Base-by-base conservation (phyloP, 192 early-diverging fungal species). In the Rhizophlyctis rosea region DNA sequence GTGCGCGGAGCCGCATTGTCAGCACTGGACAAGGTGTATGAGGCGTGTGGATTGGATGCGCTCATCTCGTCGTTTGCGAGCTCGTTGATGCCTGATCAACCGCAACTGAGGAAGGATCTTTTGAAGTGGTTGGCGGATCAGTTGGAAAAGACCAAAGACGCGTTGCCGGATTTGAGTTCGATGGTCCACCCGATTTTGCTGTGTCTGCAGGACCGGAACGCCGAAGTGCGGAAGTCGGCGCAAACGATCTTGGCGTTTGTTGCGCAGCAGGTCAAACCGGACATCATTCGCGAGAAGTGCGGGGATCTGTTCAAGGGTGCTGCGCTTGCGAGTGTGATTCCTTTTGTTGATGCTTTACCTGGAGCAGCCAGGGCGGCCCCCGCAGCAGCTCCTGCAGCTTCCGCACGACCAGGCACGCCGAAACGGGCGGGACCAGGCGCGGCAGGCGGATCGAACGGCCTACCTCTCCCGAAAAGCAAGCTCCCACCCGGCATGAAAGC, bases 181-280 rank as follows among this genome's bases (percentile, higher is more conserved):
- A 71, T 95, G 5, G 74, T 94, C 3, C 75, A 81, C 50, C 83
- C 90, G 9, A 73, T 90, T 25, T 73, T 99, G 16, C 73, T 85
- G 3, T 94, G 91, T 62, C 59, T 96, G 50, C 91, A 94, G 67
- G 97, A 99, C 67, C 86, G 88, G 31, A 92, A 87, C 55, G 76
- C 78, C 1, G 94, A 95, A 16, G 94, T 97, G 16, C 88, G 97
- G 44, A 96, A 95, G 64, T 78, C 81, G 11, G 92, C 93, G 0
- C 87, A 90, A 49, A 67, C 76, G 1, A 80, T 88, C 35, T 72
- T 99, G 36, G 76, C 75, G 13, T 77, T 82, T 24, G 63, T 94
- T 7, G 85, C 93, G 25, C 64, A 64, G 2, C 83, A 72, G 63
- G 90, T 87, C 7, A 92, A 92, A 0, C 87, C 86, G 49, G 87